Conservation (phyloP, 2,329 filamentous ascomycete species). For the Alternaria ethzedia region DNA sequence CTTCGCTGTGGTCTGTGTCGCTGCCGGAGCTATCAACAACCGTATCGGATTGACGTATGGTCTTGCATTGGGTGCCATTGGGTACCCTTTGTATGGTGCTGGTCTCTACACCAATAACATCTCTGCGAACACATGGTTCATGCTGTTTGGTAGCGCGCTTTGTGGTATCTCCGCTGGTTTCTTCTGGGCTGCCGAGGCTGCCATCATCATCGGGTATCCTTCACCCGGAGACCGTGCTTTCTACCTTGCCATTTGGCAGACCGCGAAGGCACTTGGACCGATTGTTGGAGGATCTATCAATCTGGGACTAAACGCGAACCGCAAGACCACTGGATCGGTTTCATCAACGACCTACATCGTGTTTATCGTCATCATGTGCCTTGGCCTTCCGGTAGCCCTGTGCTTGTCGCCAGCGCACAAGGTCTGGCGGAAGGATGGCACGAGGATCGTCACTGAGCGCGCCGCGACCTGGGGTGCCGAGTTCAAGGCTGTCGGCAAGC, state of each 20-base stretch:
- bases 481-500: slow-evolving; percentile 39
- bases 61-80: slow-evolving; percentile 52
- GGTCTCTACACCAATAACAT: slow-evolving; percentile 51
- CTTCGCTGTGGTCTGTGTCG: slow-evolving; percentile 40
- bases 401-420: slow-evolving; percentile 55
- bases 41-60: slow-evolving; percentile 44
- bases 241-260: slow-evolving; percentile 46
- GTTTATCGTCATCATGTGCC: slow-evolving; percentile 57
- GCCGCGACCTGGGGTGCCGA: slow-evolving; percentile 33
- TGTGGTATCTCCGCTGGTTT: slow-evolving; percentile 52
- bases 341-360: slow-evolving; percentile 52
- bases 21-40: slow-evolving; percentile 48
- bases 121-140: slow-evolving; percentile 49
- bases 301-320: slow-evolving; percentile 54
- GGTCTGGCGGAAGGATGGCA: slow-evolving; percentile 54
- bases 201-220: slow-evolving; percentile 52
- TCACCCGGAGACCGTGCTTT: slow-evolving; percentile 45
- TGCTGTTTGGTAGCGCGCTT: slow-evolving; percentile 48
- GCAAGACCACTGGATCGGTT: slow-evolving; percentile 48
- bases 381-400: slow-evolving; percentile 53
- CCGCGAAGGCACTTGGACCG: slow-evolving; percentile 43
- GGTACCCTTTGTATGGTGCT: slow-evolving; percentile 52
- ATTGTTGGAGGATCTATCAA: slow-evolving; percentile 61
- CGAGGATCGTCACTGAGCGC: slow-evolving; percentile 33
- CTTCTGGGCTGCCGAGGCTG: slow-evolving; percentile 53